Evolutionary conservation across 345 rosid species (phyloP).

Genomic region (Syzygium aromaticum): DNA sequence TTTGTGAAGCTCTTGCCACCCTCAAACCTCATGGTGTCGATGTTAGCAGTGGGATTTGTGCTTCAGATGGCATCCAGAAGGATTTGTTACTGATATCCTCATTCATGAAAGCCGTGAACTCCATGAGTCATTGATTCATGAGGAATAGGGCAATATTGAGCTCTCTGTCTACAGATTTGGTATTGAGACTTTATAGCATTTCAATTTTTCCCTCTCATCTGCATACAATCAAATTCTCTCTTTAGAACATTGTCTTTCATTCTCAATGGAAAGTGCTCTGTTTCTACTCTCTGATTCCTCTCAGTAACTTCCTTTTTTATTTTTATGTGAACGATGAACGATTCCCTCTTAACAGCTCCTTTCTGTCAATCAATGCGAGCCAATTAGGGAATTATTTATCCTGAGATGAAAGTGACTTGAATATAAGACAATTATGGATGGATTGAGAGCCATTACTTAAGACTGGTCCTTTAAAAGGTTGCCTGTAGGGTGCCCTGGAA

Average conservation of each 20-base stretch:
- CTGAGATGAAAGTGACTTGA: neutral
- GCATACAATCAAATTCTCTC: neutral
- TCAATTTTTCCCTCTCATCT: neutral
- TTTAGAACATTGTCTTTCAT: neutral
- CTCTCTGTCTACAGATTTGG: neutral
- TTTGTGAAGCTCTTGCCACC: constrained; percentile 45
- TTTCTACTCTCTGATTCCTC: neutral
- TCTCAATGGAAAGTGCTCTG: neutral
- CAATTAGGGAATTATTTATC: neutral
- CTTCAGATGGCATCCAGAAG: constrained; percentile 55
- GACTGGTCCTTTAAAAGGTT: neutral
- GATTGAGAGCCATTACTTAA: neutral
- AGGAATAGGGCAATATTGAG: neutral
- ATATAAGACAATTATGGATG: neutral
- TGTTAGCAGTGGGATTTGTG: constrained; percentile 82
- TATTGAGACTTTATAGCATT: neutral
- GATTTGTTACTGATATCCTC: constrained; percentile 49
- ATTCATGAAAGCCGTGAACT: constrained; percentile 46
- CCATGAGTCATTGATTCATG: constrained; percentile 25
- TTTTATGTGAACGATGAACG: neutral
- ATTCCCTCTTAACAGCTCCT: neutral
- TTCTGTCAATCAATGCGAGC: neutral
- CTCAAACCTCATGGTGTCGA: constrained; percentile 72
- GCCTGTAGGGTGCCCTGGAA: neutral
- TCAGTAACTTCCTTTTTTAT: neutral